Evolutionary conservation across 2,329 filamentous ascomycete species (phyloP).

Genomic region (Chaetomiaceae sp.): DNA sequence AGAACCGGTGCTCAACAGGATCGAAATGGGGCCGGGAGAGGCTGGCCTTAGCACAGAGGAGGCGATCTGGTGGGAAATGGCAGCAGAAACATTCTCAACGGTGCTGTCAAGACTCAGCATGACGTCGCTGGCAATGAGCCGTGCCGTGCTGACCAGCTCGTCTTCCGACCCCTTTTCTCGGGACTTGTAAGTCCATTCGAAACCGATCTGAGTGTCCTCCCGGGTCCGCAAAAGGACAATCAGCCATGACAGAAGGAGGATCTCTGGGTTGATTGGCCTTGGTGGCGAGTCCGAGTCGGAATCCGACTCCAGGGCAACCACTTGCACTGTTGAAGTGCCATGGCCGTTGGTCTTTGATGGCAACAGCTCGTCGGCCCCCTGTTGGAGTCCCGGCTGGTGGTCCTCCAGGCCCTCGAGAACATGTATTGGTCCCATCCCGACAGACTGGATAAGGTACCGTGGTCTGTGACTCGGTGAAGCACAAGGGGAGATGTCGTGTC

Average conservation of each 20-base stretch:
- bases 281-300: slow-evolving; percentile 28
- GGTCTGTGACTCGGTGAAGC: too few species aligned
- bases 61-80: slow-evolving; percentile 29
- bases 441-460: not conserved
- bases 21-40: not conserved
- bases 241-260: slow-evolving; percentile 42
- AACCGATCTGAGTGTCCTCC: slow-evolving; percentile 36
- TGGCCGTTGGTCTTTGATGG: not conserved
- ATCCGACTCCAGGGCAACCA: slow-evolving; percentile 29
- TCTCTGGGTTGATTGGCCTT: slow-evolving; percentile 38
- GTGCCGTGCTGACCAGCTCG: slow-evolving; percentile 7
- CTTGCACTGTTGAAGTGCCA: slow-evolving; percentile 3
- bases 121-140: slow-evolving; percentile 24
- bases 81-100: slow-evolving; percentile 27
- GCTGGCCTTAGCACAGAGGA: not conserved
- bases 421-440: not conserved
- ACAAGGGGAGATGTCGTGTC: too few species aligned
- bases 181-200: slow-evolving; percentile 38
- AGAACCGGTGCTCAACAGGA: slow-evolving; percentile 22
- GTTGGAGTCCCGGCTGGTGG: not conserved
- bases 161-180: not conserved
- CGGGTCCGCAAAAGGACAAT: slow-evolving; percentile 40
- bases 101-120: slow-evolving; percentile 32
- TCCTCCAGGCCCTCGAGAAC: not conserved
- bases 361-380: not conserved